A percentile compares a stretch with the other conserved stretches of the same genome.
phyloP scores from a whole-genome alignment of 768 basidiomycete species.

The Sistotremastrum niveocremeum region DNA sequence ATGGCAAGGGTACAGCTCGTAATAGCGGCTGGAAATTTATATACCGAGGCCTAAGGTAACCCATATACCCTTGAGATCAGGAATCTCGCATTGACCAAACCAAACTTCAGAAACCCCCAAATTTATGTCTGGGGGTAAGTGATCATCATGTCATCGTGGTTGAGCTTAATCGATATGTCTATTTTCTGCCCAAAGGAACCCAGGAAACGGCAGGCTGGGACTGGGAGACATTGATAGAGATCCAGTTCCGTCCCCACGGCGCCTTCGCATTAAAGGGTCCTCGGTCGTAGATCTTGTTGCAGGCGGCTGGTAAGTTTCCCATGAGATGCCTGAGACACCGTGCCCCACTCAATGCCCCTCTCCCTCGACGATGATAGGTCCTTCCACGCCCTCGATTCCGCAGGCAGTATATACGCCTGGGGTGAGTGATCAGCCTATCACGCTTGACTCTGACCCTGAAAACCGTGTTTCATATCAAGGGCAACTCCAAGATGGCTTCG shows the following conservation, averaged over 20 bases:
- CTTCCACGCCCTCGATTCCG: constrained; percentile 73
- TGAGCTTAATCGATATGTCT: constrained; percentile 17
- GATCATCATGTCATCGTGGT: background rate
- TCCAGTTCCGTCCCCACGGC: constrained; percentile 50
- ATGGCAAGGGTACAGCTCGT: constrained; percentile 56
- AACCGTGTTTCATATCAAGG: constrained; percentile 26
- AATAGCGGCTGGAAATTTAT: constrained; percentile 69
- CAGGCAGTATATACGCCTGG: constrained; percentile 69
- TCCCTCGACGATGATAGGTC: constrained; percentile 36
- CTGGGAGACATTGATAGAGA: constrained; percentile 19
- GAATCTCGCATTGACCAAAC: too few relatives aligned
- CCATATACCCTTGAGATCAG: background rate
- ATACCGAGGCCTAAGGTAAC: constrained; percentile 41
- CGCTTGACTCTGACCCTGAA: too few relatives aligned
- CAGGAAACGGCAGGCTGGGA: constrained; percentile 52
- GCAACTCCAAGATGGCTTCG: constrained; percentile 35
- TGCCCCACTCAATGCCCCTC: too few relatives aligned
- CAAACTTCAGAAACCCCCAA: constrained; percentile 26
- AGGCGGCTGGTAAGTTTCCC: constrained; percentile 58
- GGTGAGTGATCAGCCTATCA: constrained; percentile 29
- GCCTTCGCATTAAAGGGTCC: constrained; percentile 43
- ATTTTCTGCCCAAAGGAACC: constrained; percentile 30
- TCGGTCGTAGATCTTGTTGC: constrained; percentile 64
- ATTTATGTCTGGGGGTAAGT: constrained; percentile 50
- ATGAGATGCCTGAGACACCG: background rate